These are phyloP conservation scores for Ganoderma resinaceum DNA, from an alignment of 1,284 basidiomycete species.

Conservation along the genomic window DNA sequence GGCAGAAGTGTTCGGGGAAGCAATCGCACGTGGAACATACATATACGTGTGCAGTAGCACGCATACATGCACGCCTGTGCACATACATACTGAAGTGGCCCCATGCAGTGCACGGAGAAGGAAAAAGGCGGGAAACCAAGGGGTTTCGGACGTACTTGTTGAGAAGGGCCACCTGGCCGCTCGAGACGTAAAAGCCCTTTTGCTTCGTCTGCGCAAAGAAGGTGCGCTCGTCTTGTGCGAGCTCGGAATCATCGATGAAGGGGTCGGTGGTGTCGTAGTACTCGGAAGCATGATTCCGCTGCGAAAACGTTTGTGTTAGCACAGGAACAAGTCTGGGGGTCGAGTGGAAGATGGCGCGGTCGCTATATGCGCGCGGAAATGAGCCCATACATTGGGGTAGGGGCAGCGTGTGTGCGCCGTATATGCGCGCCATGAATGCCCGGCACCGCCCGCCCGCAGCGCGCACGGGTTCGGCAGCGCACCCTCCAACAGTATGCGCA, in stretches of 20 bases:
- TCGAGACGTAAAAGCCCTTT: conserved; percentile 93
- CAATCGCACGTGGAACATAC: background rate
- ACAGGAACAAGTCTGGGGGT: background rate
- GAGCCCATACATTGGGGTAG: background rate
- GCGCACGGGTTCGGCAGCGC: background rate
- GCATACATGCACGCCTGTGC: background rate
- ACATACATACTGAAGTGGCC: background rate
- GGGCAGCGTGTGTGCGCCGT: background rate
- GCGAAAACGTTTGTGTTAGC: conserved; percentile 16
- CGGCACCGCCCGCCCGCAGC: conserved; percentile 2
- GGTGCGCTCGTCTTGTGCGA: conserved; percentile 88
- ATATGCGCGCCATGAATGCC: background rate
- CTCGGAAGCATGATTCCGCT: conserved; percentile 69
- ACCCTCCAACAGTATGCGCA: background rate
- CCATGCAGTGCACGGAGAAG: background rate
- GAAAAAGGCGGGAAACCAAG: background rate
- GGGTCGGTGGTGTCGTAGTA: conserved; percentile 93
- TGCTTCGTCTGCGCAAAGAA: conserved; percentile 94
- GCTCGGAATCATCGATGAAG: conserved; percentile 98
- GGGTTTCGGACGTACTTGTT: conserved; percentile 59
- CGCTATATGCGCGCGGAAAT: background rate
- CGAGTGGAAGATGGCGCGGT: background rate
- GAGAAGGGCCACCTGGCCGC: conserved; percentile 85
- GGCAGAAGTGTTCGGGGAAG: background rate
- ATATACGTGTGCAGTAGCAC: background rate